Evolutionary conservation across 345 rosid genomes (phyloP), one percentile per base, ranked within the genome.

Genomic region (Gossypium thurberi): DNA sequence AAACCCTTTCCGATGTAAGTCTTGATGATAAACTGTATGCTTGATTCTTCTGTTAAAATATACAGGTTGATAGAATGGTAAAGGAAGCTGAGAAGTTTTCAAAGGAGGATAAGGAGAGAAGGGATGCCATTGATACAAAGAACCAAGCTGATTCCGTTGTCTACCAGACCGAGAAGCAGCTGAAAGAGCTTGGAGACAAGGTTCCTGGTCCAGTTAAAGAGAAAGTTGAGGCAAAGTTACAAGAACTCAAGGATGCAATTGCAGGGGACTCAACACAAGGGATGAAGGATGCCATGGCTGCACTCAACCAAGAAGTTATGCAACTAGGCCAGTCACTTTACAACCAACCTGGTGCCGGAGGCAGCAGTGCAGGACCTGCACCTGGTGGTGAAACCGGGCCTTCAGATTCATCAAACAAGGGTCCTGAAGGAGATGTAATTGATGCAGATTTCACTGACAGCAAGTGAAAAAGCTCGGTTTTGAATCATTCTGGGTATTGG

Each of bases 101-200:
- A 0, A 88, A 88, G 83, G 97, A 94, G 74, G 98, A 94, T 81
- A 94, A 90, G 81, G 95, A 94, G 82, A 94, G 84, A 86, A 87
- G 98, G 79, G 98, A 94, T 3, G 90, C 97, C 1, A 92, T 94
- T 10, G 98, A 94, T 88, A 94, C 98, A 25, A 94, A 94, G 87
- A 92, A 94, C 84, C 98, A 94, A 61, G 98, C 97, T 0, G 98
- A 92, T 73, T 94, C 98, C 0, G 87, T 90, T 0, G 91, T 92
- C 26, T 94, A 94, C 83, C 98, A 92, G 75, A 94, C 98, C 3
- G 98, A 94, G 87, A 94, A 94, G 81, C 98, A 94, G 78, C 84
- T 92, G 55, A 92, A 90, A 81, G 98, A 94, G 77, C 85, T 90
- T 1, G 97, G 98, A 43, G 97, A 92, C 72, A 94, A 92, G 81